Conservation (phyloP, 768 basidiomycete species). For the Mycena maculata region DNA sequence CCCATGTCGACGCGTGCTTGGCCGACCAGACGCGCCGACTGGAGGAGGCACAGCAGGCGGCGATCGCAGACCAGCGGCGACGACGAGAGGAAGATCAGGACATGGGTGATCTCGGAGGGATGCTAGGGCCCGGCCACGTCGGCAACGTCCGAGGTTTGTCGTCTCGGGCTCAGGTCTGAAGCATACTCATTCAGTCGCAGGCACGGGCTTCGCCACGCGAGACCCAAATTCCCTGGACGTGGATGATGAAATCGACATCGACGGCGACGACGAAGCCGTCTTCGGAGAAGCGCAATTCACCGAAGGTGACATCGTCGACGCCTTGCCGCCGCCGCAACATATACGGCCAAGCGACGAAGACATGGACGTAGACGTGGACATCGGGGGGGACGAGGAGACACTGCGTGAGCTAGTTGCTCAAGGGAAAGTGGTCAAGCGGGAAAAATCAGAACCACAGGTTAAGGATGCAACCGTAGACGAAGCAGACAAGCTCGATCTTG, state of each 20-base stretch:
- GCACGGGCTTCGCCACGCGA: slow-evolving; percentile 79
- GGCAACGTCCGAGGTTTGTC: slow-evolving; percentile 62
- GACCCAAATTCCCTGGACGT: slow-evolving; percentile 68
- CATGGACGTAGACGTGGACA: slow-evolving; percentile 56
- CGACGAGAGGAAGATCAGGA: slow-evolving; percentile 42
- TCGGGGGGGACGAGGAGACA: slow-evolving; percentile 54
- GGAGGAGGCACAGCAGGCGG: slow-evolving; percentile 56
- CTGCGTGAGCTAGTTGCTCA: slow-evolving; percentile 66
- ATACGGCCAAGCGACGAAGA: slow-evolving; percentile 42
- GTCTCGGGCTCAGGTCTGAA: not conserved
- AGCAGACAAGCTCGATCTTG: slow-evolving; percentile 58
- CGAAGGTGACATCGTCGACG: slow-evolving; percentile 72
- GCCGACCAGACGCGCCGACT: slow-evolving; percentile 62
- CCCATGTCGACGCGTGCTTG: slow-evolving; percentile 86
- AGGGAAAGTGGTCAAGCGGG: slow-evolving; percentile 53
- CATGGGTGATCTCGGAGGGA: slow-evolving; percentile 46
- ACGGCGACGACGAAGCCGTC: slow-evolving; percentile 73
- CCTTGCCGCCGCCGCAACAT: slow-evolving; percentile 32
- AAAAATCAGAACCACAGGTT: slow-evolving; percentile 33
- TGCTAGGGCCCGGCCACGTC: slow-evolving; percentile 51
- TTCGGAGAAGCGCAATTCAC: slow-evolving; percentile 84
- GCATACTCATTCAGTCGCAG: slow-evolving; percentile 46
- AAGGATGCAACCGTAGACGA: slow-evolving; percentile 55
- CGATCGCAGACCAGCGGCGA: slow-evolving; percentile 45
- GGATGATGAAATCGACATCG: slow-evolving; percentile 65